These are phyloP conservation scores for Sugiyamaella xylanicola DNA, from an alignment of 1,139 yeast genomes.

Conservation along the genomic window DNA sequence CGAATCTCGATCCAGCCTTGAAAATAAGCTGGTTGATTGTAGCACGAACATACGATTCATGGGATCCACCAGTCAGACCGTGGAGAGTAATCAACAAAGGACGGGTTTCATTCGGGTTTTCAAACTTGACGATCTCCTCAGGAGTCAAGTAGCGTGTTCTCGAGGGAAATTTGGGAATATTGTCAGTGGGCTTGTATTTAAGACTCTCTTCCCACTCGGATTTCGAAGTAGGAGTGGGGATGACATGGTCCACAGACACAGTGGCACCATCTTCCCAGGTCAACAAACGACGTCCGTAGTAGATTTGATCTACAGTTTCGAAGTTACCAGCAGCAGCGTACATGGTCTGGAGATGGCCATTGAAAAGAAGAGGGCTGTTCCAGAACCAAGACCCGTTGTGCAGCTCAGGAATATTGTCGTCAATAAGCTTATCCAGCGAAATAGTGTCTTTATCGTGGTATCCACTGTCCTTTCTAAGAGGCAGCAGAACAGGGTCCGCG, in stretches of 20 bases:
- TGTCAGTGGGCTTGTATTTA: slow-evolving; percentile 59
- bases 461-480: slow-evolving; percentile 27
- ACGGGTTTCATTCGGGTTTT: slow-evolving; percentile 43
- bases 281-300: slow-evolving; percentile 76
- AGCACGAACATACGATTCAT: slow-evolving; percentile 82
- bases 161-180: slow-evolving; percentile 75
- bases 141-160: slow-evolving; percentile 71
- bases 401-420: slow-evolving; percentile 50
- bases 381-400: slow-evolving; percentile 51
- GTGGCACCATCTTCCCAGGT: slow-evolving; percentile 64
- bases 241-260: slow-evolving; percentile 77
- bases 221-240: slow-evolving; percentile 50
- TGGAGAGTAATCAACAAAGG: slow-evolving; percentile 76
- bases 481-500: slow-evolving; percentile 43
- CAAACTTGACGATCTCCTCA: slow-evolving; percentile 48
- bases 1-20: slow-evolving; percentile 47
- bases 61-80: slow-evolving; percentile 92
- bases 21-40: slow-evolving; percentile 35
- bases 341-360: slow-evolving; percentile 76
- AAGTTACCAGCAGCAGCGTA: slow-evolving; percentile 61
- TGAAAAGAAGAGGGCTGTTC: slow-evolving; percentile 65
- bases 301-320: slow-evolving; percentile 55
- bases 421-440: slow-evolving; percentile 47
- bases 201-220: slow-evolving; percentile 53
- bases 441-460: slow-evolving; percentile 35